Base-by-base conservation (phyloP, 139 green algal genomes). In the Tetradesmus obliquus region DNA sequence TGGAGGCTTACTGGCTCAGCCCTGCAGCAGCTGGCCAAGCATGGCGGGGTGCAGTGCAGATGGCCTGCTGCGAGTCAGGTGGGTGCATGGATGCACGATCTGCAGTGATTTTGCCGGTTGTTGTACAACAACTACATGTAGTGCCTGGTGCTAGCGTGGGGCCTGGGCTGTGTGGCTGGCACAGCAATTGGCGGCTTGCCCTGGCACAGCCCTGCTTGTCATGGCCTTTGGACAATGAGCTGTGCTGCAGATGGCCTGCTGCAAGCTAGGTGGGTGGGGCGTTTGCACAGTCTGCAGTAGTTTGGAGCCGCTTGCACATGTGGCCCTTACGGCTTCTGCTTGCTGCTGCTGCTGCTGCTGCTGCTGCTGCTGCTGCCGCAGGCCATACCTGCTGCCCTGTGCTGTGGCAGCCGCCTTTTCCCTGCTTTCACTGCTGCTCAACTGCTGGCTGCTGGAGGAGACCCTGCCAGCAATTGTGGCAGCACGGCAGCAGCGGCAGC, bases 311-410 rank as follows among this genome's bases (percentile, higher is more conserved):
- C 32, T 45, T 45, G 32, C 32, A 45, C 32, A 45, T 45, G 32
- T 45, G 32, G 32, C 32, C 32, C 32, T 45, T 45, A 45, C 32
- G 32, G 32, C 32, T 45, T 45, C 32, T 45, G 32, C 32, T 45
- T 45, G 32, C 32, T 45, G 32, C 32, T 45, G 32, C 32, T 45
- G 32, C 32, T 45, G 32, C 32, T 45, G 32, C 32, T 72, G 10
- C 76, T 53, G 66, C 17, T n/a, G 17, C 17, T 76, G 17, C 66
- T 76, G 66, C 66, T 76, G 66, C 66, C 12, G 66, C 93, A 96
- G 95, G 90, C 96, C 95, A 2, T 98, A 94, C 88, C 88, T 97
- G 5, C 90, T 97, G 54, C 93, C 95, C 20, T 97, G 96, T 90
- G 72, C 96, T 12, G 66, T 95, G n/a, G 93, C 87, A 3, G 92